Evolutionary conservation across 768 basidiomycete genomes (phyloP).

Genomic region (Hebeloma cylindrosporum): DNA sequence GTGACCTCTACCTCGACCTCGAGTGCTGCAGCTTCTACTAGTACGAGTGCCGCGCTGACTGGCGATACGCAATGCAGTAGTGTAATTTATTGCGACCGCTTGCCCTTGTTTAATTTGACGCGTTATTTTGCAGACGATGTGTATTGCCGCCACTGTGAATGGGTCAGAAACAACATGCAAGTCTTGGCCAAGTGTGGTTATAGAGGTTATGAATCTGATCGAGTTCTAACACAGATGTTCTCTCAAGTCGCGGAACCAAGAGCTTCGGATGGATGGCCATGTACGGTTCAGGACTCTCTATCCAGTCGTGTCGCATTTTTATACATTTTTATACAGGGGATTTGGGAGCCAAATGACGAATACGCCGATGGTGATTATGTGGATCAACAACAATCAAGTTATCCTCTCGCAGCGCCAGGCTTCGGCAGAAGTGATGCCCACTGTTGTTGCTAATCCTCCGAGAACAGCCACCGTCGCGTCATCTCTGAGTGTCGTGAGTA

Average conservation of each 20-base stretch:
- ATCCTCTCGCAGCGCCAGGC: conserved; percentile 69
- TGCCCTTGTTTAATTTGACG: background rate
- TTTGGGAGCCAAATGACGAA: conserved; percentile 56
- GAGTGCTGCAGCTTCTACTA: conserved; percentile 4
- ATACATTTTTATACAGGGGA: conserved; percentile 41
- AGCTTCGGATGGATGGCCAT: conserved; percentile 62
- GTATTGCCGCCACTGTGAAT: conserved; percentile 46
- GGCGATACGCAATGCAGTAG: conserved; percentile 32
- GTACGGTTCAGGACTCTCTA: conserved; percentile 32
- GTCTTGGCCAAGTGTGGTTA: conserved; percentile 12
- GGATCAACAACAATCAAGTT: conserved; percentile 62
- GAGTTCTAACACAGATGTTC: conserved; percentile 40
- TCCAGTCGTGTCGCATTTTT: background rate
- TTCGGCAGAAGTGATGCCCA: conserved; percentile 52
- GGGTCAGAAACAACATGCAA: conserved; percentile 45
- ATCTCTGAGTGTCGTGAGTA: conserved; percentile 40
- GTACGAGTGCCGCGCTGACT: conserved; percentile 13
- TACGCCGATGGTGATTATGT: conserved; percentile 72
- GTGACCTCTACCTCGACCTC: no score
- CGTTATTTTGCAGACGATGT: conserved; percentile 39
- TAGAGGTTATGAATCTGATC: background rate
- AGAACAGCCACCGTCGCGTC: conserved; percentile 44
- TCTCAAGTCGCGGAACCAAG: conserved; percentile 42
- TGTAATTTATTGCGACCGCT: no score
- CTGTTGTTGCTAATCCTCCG: conserved; percentile 51